A percentile compares a stretch with the other conserved stretches of the same genome.
These are phyloP conservation scores for Xylaria sp. DNA, from an alignment of 2,329 filamentous ascomycete species.

Conservation along the genomic window DNA sequence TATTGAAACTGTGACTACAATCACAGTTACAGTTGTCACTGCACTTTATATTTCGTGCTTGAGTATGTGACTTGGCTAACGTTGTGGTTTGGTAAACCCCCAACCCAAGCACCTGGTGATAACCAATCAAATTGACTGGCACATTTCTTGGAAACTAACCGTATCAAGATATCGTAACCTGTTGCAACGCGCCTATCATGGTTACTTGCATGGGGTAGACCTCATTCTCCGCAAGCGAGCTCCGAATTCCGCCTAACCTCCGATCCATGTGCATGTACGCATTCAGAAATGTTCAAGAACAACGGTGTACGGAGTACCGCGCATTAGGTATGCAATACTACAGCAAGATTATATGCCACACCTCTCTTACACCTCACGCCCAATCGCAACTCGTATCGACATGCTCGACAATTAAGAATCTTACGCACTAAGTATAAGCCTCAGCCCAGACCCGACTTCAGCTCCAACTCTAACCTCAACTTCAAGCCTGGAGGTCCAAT, in stretches of 20 bases:
- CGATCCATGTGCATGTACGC: neutral
- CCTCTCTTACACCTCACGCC: neutral
- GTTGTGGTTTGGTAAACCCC: too few species aligned
- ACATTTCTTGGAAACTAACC: neutral
- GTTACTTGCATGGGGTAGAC: neutral
- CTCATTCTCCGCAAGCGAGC: neutral
- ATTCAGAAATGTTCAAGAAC: neutral
- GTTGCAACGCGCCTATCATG: neutral
- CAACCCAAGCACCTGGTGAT: neutral
- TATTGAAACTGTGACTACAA: neutral
- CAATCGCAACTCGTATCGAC: neutral
- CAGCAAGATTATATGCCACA: neutral
- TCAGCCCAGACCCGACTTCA: too few species aligned
- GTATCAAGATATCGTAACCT: neutral
- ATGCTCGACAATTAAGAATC: neutral
- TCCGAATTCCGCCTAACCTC: neutral
- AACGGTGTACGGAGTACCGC: constrained; percentile 2
- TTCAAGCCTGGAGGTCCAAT: neutral
- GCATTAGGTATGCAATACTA: neutral
- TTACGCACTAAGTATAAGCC: neutral
- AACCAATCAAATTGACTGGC: neutral
- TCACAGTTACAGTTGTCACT: neutral
- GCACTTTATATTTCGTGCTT: neutral
- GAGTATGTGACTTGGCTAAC: neutral
- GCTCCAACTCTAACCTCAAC: too few species aligned